Evolutionary conservation across 73 alveolate species (phyloP).

Genomic region (Stentor roeselii): DNA sequence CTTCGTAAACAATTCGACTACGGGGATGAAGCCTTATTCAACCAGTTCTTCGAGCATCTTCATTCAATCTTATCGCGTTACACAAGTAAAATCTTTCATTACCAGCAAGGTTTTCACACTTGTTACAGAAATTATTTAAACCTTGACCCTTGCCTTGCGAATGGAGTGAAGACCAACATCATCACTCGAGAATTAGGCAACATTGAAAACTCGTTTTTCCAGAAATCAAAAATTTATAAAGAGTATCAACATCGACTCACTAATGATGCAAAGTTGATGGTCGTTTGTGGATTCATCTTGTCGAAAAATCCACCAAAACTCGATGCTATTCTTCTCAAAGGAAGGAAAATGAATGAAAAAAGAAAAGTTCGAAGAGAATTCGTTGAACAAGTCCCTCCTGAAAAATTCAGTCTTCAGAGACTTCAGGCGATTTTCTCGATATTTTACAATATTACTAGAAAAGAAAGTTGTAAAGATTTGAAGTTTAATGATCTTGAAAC

Average conservation of each 20-base stretch:
- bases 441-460: neutral
- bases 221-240: neutral
- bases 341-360: conserved; percentile 1
- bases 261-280: neutral
- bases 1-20: neutral
- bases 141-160: neutral
- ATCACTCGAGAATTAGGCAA: neutral
- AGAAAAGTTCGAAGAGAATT: neutral
- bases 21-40: neutral
- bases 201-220: neutral
- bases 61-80: neutral
- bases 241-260: conserved; percentile 3
- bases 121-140: neutral
- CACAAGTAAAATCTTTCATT: neutral
- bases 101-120: neutral
- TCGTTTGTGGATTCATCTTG: neutral
- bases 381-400: neutral
- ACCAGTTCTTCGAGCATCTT: neutral
- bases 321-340: neutral
- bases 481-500: no score
- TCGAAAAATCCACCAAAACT: neutral
- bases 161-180: neutral
- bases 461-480: no score
- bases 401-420: neutral
- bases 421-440: neutral